Conservation (phyloP, 2,329 filamentous ascomycete genomes). For the Alternaria postmessia region DNA sequence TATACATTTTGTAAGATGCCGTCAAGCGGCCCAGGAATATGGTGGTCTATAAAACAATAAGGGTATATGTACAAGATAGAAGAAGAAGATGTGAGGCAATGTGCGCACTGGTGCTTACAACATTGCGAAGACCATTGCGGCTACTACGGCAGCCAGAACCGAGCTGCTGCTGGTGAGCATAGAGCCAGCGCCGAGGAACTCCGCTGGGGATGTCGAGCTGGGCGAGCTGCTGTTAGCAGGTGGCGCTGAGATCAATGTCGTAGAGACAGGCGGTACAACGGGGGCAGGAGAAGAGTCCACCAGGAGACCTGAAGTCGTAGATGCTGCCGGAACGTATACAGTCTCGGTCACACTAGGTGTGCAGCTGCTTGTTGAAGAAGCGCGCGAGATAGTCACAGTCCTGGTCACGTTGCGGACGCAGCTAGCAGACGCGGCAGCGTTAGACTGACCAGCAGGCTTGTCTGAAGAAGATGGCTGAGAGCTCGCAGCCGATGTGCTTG, state of each 20-base stretch:
- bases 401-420: slow-evolving; percentile 13
- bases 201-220: slow-evolving; percentile 20
- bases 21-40: background rate
- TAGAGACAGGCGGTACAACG: slow-evolving; percentile 20
- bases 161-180: slow-evolving; percentile 27
- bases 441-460: slow-evolving; percentile 23
- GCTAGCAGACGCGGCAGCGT: slow-evolving; percentile 17
- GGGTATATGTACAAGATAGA: slow-evolving; percentile 15
- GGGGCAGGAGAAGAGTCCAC: slow-evolving; percentile 13
- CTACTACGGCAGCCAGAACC: slow-evolving; percentile 26
- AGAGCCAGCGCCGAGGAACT: slow-evolving; percentile 34
- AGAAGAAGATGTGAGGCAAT: slow-evolving; percentile 18
- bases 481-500: slow-evolving; percentile 11
- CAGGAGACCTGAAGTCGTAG: slow-evolving; percentile 6
- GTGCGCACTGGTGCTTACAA: slow-evolving; percentile 24
- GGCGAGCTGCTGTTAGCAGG: slow-evolving; percentile 36
- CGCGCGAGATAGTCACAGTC: slow-evolving; percentile 8
- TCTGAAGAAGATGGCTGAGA: slow-evolving; percentile 11
- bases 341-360: slow-evolving; percentile 36
- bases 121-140: slow-evolving; percentile 31
- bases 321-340: slow-evolving; percentile 34
- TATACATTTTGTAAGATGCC: slow-evolving; percentile 11
- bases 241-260: slow-evolving; percentile 24
- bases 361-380: slow-evolving; percentile 14
- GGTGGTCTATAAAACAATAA: slow-evolving; percentile 13